A percentile compares a stretch with the other conserved stretches of the same genome.
Conservation (phyloP, 208 protist genomes). For the Crithidia acanthocephali region DNA sequence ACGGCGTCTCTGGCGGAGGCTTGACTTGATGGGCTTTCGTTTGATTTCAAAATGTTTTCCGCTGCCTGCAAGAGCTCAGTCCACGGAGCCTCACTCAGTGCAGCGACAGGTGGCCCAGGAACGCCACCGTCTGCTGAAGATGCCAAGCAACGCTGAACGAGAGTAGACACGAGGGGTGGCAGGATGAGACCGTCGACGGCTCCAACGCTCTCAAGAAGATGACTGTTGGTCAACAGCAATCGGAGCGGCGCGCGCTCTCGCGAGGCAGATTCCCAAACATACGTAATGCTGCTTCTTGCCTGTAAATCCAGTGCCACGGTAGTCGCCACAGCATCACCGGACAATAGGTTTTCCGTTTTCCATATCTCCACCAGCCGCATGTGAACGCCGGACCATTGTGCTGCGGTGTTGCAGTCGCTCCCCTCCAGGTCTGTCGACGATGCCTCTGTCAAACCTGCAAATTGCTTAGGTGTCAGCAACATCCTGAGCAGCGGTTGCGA, state of each 20-base stretch:
- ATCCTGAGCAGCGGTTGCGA: constrained; percentile 18
- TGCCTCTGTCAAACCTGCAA: background rate
- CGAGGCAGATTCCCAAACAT: constrained; percentile 26
- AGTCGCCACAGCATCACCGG: background rate
- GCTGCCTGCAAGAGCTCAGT: constrained; percentile 3
- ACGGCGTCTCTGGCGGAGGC: background rate
- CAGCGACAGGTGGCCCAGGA: background rate
- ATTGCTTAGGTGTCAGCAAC: background rate
- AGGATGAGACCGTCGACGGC: constrained; percentile 24
- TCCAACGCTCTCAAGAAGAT: constrained; percentile 17
- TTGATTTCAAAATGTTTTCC: background rate
- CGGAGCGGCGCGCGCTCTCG: constrained; percentile 1
- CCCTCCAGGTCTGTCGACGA: background rate
- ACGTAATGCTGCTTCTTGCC: constrained; percentile 8
- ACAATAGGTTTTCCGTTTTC: too few species aligned
- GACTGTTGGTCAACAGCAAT: constrained; percentile 29
- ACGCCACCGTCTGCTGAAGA: background rate
- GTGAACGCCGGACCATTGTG: constrained; percentile 12
- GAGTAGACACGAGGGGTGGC: background rate
- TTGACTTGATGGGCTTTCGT: background rate
- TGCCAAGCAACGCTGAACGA: background rate
- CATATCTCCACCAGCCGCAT: constrained; percentile 13
- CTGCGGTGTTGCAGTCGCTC: background rate
- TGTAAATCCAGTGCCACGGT: constrained; percentile 28
- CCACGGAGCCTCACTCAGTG: constrained; percentile 30